Percentiles rank a stretch among this genome's conserved stretches.
phyloP scores from a whole-genome alignment of 148 eudicot genomes.

The Rheum nobile region DNA sequence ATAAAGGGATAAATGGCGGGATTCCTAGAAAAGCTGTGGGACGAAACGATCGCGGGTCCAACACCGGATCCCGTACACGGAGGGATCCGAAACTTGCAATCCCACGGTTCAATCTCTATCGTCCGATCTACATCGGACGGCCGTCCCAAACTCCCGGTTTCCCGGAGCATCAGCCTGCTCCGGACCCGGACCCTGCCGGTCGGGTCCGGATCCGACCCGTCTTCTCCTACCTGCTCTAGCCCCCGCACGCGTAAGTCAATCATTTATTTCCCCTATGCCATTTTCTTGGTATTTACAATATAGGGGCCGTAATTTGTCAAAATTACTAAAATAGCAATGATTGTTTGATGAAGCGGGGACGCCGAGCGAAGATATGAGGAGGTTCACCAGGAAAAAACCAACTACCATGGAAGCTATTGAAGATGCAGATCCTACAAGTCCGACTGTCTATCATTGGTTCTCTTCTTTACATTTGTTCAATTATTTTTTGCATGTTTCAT shows the following conservation, averaged over 20 bases:
- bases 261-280: too few species aligned
- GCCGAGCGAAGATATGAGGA: not conserved
- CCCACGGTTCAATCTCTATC: not conserved
- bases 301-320: not conserved
- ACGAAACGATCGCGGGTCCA: constrained; percentile 75
- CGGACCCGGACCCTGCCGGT: constrained; percentile 3
- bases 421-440: constrained; percentile 19
- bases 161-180: constrained; percentile 2
- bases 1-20: constrained; percentile 28
- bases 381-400: constrained; percentile 35
- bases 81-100: constrained; percentile 15
- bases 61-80: constrained; percentile 49
- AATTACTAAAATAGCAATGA: not conserved
- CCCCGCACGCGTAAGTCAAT: not conserved
- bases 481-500: not conserved
- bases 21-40: constrained; percentile 68
- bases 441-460: constrained; percentile 60
- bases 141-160: not conserved
- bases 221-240: not conserved
- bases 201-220: constrained; percentile 1
- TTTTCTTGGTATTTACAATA: too few species aligned
- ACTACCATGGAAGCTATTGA: constrained; percentile 18
- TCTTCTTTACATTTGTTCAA: not conserved
- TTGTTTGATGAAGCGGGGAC: constrained; percentile 3
- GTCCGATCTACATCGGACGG: not conserved